phyloP scores from a whole-genome alignment of 257 asterid species.

The Fraxinus anomala region DNA sequence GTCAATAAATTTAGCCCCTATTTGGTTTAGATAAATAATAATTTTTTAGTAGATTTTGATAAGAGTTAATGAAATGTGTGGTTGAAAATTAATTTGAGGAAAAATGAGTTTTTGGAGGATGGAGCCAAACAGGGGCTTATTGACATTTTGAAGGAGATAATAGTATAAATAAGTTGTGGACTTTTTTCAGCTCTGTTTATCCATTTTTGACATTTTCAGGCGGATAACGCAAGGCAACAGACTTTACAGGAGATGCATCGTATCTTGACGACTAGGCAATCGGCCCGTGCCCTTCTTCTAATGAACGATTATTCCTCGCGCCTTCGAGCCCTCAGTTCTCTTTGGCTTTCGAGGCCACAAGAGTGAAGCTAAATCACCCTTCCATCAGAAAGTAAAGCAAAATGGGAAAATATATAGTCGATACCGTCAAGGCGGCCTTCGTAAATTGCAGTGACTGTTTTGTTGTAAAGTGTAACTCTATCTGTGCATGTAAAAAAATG shows the following conservation, averaged over 20 bases:
- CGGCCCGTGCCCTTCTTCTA: constrained; percentile 36
- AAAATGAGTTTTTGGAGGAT: too few species aligned
- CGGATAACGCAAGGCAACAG: constrained; percentile 36
- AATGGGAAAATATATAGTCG: background rate
- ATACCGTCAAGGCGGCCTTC: background rate
- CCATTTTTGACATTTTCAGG: constrained; percentile 17
- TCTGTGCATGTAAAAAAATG: constrained; percentile 1
- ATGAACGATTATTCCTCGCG: constrained; percentile 33
- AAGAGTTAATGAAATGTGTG: too few species aligned
- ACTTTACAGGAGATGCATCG: constrained; percentile 39
- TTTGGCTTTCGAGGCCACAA: constrained; percentile 37
- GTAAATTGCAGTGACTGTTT: background rate
- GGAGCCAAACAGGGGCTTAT: background rate
- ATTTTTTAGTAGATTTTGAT: too few species aligned
- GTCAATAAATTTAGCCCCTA: too few species aligned
- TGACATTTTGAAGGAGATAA: background rate
- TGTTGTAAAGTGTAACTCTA: background rate
- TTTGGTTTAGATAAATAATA: too few species aligned
- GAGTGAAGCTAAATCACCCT: constrained; percentile 16
- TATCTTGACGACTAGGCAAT: constrained; percentile 31
- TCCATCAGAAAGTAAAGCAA: background rate
- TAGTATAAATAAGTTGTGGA: background rate
- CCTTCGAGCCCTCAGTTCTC: constrained; percentile 36
- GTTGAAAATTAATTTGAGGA: too few species aligned
- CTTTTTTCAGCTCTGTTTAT: background rate